Base-by-base conservation (phyloP, 2,329 filamentous ascomycete species). In the Gnomoniopsis smithogilvyi region DNA sequence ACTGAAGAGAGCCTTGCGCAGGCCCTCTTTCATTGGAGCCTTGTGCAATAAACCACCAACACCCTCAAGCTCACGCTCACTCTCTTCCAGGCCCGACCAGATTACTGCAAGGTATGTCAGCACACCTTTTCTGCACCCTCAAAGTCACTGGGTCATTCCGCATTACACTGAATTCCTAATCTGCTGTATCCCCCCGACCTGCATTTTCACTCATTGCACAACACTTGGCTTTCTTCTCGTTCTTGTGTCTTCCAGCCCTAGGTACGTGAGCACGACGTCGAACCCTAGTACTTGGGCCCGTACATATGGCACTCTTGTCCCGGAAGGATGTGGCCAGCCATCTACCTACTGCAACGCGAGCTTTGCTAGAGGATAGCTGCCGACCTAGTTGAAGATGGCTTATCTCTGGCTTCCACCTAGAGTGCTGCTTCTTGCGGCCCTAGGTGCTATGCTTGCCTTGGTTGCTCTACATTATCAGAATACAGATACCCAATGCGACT, bases 111-210 rank as follows among this genome's bases (percentile, higher is more conserved):
- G 53, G 53, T 56, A 49, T 50, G 54, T 50, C 15, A 56, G 54
- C 30, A 14, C 12, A 19, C 43, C 26, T 8, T 33, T n/a, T 34
- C 41, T 46, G 41, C 41, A 22, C n/a, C 26, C 36, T 45, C 38
- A 21, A 24, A n/a, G 24, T 45, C 51, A 26, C 19, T 17, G 24
- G 24, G 15, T 33, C 51, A 47, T 15, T 15, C 26, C 14, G 26
- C 30, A 6, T 24, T 12, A 4, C 41, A n/a, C 52, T 30, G 12
- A 2, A 49, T 43, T 12, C 14, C 14, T 21, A n/a, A 45, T 34
- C 50, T 51, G 53, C 30, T 54, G 56, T 62, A 57, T 30, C 19
- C 21, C 45, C 60, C 30, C 30, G 48, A 51, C 15, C 45, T 61
- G 46, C 46, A 48, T 49, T 48, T 38, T 30, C 36, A 6, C 46